Evolutionary conservation across 305 asterid species (phyloP).

Genomic region (Stenogyne calaminthoides): DNA sequence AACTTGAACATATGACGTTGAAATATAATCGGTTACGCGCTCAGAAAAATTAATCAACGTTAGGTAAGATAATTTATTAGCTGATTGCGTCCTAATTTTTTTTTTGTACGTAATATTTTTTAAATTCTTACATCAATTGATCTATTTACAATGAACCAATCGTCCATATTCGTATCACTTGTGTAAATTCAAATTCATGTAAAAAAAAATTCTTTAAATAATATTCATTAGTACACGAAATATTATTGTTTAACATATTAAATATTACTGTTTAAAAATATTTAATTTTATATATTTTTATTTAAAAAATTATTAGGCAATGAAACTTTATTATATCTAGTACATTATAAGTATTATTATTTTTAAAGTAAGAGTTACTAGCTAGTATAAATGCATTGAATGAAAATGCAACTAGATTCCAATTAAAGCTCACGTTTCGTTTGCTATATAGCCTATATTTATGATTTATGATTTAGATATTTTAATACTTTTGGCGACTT

Average conservation of each 20-base stretch:
- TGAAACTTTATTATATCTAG: too few relatives aligned
- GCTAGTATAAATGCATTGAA: background rate
- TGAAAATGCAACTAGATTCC: constrained; percentile 13
- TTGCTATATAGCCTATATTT: background rate
- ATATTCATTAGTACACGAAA: too few relatives aligned
- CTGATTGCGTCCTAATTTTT: constrained; percentile 5
- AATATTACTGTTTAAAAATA: too few relatives aligned
- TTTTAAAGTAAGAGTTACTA: background rate
- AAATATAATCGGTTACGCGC: constrained; percentile 5
- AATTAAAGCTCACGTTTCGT: constrained; percentile 16
- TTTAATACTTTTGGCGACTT: constrained; percentile 29
- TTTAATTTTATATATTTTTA: too few relatives aligned
- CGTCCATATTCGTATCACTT: too few relatives aligned
- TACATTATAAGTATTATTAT: too few relatives aligned
- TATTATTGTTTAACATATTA: too few relatives aligned
- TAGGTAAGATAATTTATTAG: background rate
- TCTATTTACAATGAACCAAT: background rate
- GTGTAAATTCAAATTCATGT: too few relatives aligned
- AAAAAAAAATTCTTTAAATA: too few relatives aligned
- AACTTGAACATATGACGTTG: background rate
- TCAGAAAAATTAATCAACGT: constrained; percentile 6
- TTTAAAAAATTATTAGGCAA: too few relatives aligned
- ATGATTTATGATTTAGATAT: too few relatives aligned
- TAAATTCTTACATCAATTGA: background rate
- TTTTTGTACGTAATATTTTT: background rate